phyloP scores from a whole-genome alignment of 1,284 basidiomycete species.

The Xerocomus minutiporus region DNA sequence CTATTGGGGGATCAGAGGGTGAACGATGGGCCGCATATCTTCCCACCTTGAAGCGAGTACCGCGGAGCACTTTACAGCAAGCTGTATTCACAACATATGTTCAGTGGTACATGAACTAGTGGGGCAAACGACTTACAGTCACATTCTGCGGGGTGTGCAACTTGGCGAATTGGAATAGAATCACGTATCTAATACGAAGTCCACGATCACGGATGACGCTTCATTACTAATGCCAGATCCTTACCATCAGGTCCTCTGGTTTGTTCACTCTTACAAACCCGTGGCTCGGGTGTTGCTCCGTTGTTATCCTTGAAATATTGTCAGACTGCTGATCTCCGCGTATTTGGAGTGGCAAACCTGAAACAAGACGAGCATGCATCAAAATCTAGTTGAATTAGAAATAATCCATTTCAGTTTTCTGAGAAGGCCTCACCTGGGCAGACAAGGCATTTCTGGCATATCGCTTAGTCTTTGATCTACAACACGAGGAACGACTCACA shows the following conservation, averaged over 20 bases:
- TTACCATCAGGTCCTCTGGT: constrained; percentile 54
- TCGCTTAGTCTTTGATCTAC: constrained; percentile 6
- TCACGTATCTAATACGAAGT: constrained; percentile 24
- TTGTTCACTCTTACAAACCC: constrained; percentile 66
- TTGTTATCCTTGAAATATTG: constrained; percentile 46
- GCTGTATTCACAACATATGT: constrained; percentile 24
- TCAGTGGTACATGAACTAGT: neutral
- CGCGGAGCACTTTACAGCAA: constrained; percentile 55
- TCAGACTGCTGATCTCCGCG: constrained; percentile 1
- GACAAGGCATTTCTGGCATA: constrained; percentile 58
- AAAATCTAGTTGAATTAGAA: constrained; percentile 44
- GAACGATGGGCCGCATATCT: neutral
- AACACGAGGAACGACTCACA: constrained; percentile 41
- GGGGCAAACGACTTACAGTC: constrained; percentile 36
- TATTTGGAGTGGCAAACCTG: constrained; percentile 35
- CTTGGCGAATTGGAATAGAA: constrained; percentile 8
- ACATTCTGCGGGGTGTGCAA: constrained; percentile 49
- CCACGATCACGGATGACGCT: neutral
- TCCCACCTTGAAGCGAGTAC: constrained; percentile 67
- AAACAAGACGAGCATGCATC: constrained; percentile 74
- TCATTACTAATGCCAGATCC: neutral
- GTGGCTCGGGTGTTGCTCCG: constrained; percentile 74
- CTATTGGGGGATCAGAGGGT: constrained; percentile 35
- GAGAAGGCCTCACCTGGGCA: constrained; percentile 46
- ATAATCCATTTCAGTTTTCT: neutral